phyloP scores from a whole-genome alignment of 2,329 filamentous ascomycete species.

The Nannizziopsis barbatae region DNA sequence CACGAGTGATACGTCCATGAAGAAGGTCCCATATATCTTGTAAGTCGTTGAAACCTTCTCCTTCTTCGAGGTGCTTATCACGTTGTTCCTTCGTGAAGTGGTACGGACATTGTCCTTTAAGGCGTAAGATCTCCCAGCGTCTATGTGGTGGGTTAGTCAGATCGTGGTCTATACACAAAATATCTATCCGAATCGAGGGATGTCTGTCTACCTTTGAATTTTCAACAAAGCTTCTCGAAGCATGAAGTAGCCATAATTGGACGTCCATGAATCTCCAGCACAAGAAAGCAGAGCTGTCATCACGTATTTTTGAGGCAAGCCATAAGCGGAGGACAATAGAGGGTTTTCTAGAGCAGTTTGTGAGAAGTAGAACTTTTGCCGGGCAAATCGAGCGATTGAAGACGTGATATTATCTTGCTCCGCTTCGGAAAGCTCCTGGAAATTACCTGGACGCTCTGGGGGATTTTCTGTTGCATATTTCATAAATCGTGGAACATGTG shows the following conservation, averaged over 20 bases:
- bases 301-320: conserved; percentile 13
- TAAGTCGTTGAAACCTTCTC: conserved; percentile 8
- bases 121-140: conserved; percentile 3
- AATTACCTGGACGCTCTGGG: conserved; percentile 20
- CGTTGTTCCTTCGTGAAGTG: conserved; percentile 12
- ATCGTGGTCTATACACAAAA: not conserved
- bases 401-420: conserved; percentile 2
- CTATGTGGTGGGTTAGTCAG: not conserved
- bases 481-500: conserved; percentile 17
- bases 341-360: conserved; percentile 9
- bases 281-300: conserved; percentile 19
- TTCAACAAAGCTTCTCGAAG: conserved; percentile 23
- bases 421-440: conserved; percentile 11
- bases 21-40: conserved; percentile 15
- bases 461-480: conserved; percentile 21
- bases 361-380: conserved; percentile 1
- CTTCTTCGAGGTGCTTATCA: conserved; percentile 9
- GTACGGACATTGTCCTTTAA: conserved; percentile 6
- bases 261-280: conserved; percentile 20
- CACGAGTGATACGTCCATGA: conserved; percentile 3
- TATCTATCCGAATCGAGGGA: not conserved
- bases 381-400: conserved; percentile 2
- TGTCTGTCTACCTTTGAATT: conserved; percentile 20
- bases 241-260: conserved; percentile 20
- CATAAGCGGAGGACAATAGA: conserved; percentile 4